Percentiles rank a stretch among this genome's conserved stretches.
phyloP scores from a whole-genome alignment of 306 rosid species.

The Boehmeria nivea region DNA sequence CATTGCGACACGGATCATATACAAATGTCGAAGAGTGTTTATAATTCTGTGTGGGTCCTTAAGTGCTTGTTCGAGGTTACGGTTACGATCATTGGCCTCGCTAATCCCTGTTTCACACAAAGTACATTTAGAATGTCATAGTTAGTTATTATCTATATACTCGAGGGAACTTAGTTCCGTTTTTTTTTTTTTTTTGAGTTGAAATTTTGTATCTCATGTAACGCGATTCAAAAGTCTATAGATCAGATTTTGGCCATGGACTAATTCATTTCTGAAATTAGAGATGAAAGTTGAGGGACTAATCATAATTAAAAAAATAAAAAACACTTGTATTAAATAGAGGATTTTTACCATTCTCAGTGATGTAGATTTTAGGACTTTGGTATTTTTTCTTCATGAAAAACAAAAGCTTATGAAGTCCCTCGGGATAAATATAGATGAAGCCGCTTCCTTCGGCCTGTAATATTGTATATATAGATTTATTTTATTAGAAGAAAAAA shows the following conservation, averaged over 20 bases:
- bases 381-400: constrained; percentile 14
- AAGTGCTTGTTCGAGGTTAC: not conserved
- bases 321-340: not conserved
- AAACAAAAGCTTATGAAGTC: constrained; percentile 18
- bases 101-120: not conserved
- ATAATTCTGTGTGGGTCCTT: constrained; percentile 10
- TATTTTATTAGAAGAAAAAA: not conserved
- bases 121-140: not conserved
- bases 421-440: constrained; percentile 18
- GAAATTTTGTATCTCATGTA: no score
- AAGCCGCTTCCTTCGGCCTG: constrained; percentile 16
- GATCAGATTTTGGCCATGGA: no score
- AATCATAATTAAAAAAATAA: not conserved
- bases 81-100: not conserved
- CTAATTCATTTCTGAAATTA: no score
- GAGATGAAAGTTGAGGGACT: no score
- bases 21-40: constrained; percentile 19
- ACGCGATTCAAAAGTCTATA: no score
- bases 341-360: constrained; percentile 18
- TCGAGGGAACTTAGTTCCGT: no score
- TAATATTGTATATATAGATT: not conserved
- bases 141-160: not conserved
- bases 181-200: no score
- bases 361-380: constrained; percentile 12
- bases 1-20: not conserved